Percentiles rank a stretch among this genome's conserved stretches.
These are phyloP conservation scores for Cenchrus americanus DNA, from an alignment of 176 grass and related monocot genomes.

Conservation along the genomic window DNA sequence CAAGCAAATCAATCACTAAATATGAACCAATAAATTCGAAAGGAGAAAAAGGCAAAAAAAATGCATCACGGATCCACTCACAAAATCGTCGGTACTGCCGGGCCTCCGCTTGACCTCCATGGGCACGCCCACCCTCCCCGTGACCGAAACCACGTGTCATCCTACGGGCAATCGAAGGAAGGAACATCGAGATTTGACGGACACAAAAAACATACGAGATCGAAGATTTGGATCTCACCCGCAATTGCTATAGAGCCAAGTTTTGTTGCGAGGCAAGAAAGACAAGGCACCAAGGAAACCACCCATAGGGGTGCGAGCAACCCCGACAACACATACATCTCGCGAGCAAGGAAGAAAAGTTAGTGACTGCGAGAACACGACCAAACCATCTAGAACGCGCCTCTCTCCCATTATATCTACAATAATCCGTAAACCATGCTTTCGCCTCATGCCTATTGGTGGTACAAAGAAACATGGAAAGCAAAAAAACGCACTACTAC, in stretches of 20 bases:
- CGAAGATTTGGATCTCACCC: slow-evolving; percentile 46
- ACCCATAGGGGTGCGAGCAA: slow-evolving; percentile 88
- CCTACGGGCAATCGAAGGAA: too few species aligned
- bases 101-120: too few species aligned
- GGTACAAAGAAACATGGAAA: background rate
- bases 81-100: too few species aligned
- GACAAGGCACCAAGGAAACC: slow-evolving; percentile 84
- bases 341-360: slow-evolving; percentile 29
- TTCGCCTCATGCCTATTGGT: background rate
- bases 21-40: too few species aligned
- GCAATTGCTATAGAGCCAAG: slow-evolving; percentile 79
- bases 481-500: background rate
- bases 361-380: background rate
- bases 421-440: background rate
- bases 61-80: too few species aligned
- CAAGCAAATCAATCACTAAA: too few species aligned
- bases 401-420: background rate
- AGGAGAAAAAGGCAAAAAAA: too few species aligned
- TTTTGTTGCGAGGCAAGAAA: slow-evolving; percentile 84
- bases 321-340: slow-evolving; percentile 91
- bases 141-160: too few species aligned
- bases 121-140: too few species aligned
- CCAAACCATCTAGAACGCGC: slow-evolving; percentile 6
- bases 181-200: too few species aligned
- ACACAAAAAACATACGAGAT: too few species aligned